These are phyloP conservation scores for Dryas integrifolia DNA, from an alignment of 331 rosid species.

Conservation along the genomic window DNA sequence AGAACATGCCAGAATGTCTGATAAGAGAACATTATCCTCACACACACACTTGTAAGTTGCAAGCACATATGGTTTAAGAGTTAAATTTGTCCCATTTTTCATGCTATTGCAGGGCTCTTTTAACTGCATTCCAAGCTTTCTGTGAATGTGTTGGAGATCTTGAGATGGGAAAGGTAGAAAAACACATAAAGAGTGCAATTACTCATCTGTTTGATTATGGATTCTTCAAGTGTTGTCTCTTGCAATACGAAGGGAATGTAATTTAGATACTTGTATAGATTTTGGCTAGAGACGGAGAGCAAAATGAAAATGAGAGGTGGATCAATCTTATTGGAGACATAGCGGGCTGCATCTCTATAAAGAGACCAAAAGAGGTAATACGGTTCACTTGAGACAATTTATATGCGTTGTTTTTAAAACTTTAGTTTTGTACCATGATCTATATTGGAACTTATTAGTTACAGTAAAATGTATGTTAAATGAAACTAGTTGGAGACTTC, in stretches of 20 bases:
- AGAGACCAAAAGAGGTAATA: conserved; percentile 93
- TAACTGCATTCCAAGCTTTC: conserved; percentile 90
- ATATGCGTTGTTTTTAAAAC: neutral
- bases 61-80: neutral
- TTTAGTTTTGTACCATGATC: neutral
- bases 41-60: neutral
- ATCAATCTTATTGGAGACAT: conserved; percentile 85
- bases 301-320: conserved; percentile 88
- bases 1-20: neutral
- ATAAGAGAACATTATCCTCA: neutral
- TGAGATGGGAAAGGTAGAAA: conserved; percentile 96
- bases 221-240: neutral
- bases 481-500: neutral
- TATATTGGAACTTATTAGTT: neutral
- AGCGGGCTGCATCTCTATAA: conserved; percentile 86
- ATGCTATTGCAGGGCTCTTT: conserved; percentile 69
- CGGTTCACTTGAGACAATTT: conserved; percentile 25
- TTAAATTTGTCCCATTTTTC: conserved; percentile 17
- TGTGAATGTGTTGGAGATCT: conserved; percentile 99
- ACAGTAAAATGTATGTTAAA: neutral
- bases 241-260: conserved; percentile 5
- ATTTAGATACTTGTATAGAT: conserved; percentile 46
- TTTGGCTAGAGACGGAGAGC: conserved; percentile 92
- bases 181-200: neutral
- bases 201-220: neutral